phyloP scores from a whole-genome alignment of 495 filamentous ascomycete species.

The Hypomontagnella submonticulosa region DNA sequence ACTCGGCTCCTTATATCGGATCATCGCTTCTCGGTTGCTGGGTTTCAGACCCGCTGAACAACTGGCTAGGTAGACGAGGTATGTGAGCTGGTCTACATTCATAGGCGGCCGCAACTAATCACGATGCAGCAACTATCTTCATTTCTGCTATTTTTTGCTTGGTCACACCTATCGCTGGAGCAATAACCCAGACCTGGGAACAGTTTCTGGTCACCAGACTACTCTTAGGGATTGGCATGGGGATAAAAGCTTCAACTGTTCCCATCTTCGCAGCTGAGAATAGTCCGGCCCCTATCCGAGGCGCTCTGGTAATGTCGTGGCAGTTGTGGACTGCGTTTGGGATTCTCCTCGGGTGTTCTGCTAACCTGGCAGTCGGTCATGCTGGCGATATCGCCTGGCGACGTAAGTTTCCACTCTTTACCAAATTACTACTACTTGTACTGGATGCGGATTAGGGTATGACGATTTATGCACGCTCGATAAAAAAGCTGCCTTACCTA shows the following conservation, averaged over 20 bases:
- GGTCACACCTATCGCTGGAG: slow-evolving; percentile 67
- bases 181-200: slow-evolving; percentile 65
- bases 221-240: slow-evolving; percentile 75
- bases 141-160: slow-evolving; percentile 69
- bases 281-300: slow-evolving; percentile 68
- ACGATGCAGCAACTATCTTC: slow-evolving; percentile 62
- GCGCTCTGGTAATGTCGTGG: slow-evolving; percentile 73
- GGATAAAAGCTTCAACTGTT: slow-evolving; percentile 68
- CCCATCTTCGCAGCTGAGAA: slow-evolving; percentile 73
- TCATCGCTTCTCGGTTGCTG: slow-evolving; percentile 65
- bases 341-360: slow-evolving; percentile 67
- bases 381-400: slow-evolving; percentile 69
- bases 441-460: too few species aligned
- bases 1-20: slow-evolving; percentile 62
- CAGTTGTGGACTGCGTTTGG: slow-evolving; percentile 70
- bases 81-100: slow-evolving; percentile 6
- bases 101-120: slow-evolving; percentile 13
- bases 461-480: too few species aligned
- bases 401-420: slow-evolving; percentile 32
- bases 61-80: slow-evolving; percentile 66
- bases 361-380: slow-evolving; percentile 69
- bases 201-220: slow-evolving; percentile 68
- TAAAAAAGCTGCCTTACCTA: too few species aligned
- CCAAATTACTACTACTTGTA: not conserved
- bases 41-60: slow-evolving; percentile 69